Evolutionary conservation across 805 yeast species (phyloP).

Genomic region (Trichomonascus vanleenenianus): DNA sequence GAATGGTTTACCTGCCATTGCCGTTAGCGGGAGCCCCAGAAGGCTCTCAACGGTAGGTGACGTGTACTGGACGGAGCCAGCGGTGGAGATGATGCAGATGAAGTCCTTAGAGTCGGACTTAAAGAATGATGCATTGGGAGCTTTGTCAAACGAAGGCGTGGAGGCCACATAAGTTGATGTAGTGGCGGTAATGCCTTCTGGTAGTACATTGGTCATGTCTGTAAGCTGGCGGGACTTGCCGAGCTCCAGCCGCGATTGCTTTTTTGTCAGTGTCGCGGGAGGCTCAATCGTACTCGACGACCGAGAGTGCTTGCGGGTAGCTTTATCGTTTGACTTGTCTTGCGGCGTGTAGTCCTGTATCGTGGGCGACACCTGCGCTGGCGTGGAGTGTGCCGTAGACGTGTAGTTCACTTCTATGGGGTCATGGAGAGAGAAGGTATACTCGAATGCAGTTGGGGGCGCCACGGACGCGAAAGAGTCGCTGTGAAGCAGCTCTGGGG

Average conservation of each 20-base stretch:
- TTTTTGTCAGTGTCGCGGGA: not conserved
- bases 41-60: slow-evolving; percentile 9
- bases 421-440: too few relatives aligned
- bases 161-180: too few relatives aligned
- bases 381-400: too few relatives aligned
- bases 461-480: too few relatives aligned
- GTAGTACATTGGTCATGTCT: not conserved
- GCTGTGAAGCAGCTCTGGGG: too few relatives aligned
- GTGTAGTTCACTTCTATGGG: too few relatives aligned
- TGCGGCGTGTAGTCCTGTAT: not conserved
- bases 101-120: slow-evolving; percentile 1
- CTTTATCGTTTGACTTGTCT: not conserved
- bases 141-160: not conserved
- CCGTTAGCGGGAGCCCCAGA: slow-evolving; percentile 9
- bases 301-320: not conserved
- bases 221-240: not conserved
- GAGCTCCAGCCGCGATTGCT: not conserved
- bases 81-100: slow-evolving; percentile 13
- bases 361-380: too few relatives aligned
- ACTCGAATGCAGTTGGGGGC: too few relatives aligned
- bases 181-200: not conserved
- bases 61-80: slow-evolving; percentile 12
- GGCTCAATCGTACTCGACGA: not conserved
- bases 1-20: slow-evolving; percentile 7
- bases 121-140: too few relatives aligned